Evolutionary conservation across 257 asterid species (phyloP), one percentile per base, ranked within the genome.

Genomic region (Anisodus tanguticus): DNA sequence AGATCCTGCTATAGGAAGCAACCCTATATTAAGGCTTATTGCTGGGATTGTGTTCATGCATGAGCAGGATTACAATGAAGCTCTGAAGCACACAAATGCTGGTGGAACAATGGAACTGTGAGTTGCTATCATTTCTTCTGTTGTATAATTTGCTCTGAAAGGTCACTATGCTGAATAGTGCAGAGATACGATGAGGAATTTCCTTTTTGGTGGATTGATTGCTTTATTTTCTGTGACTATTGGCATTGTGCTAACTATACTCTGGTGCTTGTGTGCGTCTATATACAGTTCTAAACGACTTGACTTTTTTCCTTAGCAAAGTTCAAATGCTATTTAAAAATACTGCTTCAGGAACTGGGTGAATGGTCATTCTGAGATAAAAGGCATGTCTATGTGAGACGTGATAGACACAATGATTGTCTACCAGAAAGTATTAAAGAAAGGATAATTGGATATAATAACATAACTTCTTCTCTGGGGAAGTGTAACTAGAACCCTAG

Each of bases 71-170:
- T 96, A 91, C 80, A 92, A 90, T 82, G 99, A 96, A 92, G 99
- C 98, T 84, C 84, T 96, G 88, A 96, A 96, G 87, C 94, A 94
- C 84, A 96, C 98, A 81, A 88, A 96, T 91, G 88, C 94, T 83
- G 99, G 98, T 78, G 98, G 98, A 82, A 93, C 98, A 35, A 92
- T 96, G 98, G 99, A 96, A 84, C 79, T 96, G 99, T 96, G 89
- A 92, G 99, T 90, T 84, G 76, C 80, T 82, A 16, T 59, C 39
- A 66, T 82, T 6, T 77, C 62, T 77, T 77, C 10, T 9, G 41
- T 26, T 77, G 81, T 31, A 8, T 31, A 31, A 26, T 26, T 31
- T 53, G 22, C 81, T 77, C 7, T 26, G 9, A 77, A 31, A 13
- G 63, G 26, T 7, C 62, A 2, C 47, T 76, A 26, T 77, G 63